phyloP scores from a whole-genome alignment of 2,329 filamentous ascomycete species.

The Bipolaris victoriae region DNA sequence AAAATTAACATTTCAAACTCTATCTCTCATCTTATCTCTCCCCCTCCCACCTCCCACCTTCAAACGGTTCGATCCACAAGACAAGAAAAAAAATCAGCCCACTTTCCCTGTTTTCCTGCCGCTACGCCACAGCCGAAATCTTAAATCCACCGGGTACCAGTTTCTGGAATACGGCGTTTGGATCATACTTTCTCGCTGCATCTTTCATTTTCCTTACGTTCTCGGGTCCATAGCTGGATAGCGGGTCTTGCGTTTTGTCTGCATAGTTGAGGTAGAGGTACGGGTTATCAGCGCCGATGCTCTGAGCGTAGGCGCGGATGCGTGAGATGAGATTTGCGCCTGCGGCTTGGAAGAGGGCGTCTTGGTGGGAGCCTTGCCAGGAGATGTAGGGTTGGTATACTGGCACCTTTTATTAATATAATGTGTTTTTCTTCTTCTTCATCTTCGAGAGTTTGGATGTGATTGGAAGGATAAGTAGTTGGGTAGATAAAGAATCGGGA shows the following conservation, averaged over 20 bases:
- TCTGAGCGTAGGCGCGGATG: slow-evolving; percentile 25
- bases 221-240: slow-evolving; percentile 29
- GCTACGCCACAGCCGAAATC: slow-evolving; percentile 18
- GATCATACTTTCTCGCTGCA: slow-evolving; percentile 30
- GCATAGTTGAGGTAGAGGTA: slow-evolving; percentile 47
- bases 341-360: slow-evolving; percentile 26
- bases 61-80: too few species aligned
- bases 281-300: slow-evolving; percentile 30
- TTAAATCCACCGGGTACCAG: slow-evolving; percentile 39
- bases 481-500: too few species aligned
- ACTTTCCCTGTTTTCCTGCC: too few species aligned
- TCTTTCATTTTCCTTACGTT: slow-evolving; percentile 30
- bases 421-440: too few species aligned
- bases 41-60: too few species aligned
- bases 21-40: too few species aligned
- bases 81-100: too few species aligned
- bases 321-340: slow-evolving; percentile 24
- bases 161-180: slow-evolving; percentile 32
- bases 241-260: slow-evolving; percentile 26
- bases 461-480: too few species aligned
- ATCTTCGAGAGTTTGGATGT: too few species aligned
- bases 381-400: slow-evolving; percentile 32
- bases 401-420: background rate
- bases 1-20: too few species aligned
- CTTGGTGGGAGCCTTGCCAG: slow-evolving; percentile 30